Evolutionary conservation across 768 basidiomycete species (phyloP).

Genomic region (Pisolithus microcarpus): DNA sequence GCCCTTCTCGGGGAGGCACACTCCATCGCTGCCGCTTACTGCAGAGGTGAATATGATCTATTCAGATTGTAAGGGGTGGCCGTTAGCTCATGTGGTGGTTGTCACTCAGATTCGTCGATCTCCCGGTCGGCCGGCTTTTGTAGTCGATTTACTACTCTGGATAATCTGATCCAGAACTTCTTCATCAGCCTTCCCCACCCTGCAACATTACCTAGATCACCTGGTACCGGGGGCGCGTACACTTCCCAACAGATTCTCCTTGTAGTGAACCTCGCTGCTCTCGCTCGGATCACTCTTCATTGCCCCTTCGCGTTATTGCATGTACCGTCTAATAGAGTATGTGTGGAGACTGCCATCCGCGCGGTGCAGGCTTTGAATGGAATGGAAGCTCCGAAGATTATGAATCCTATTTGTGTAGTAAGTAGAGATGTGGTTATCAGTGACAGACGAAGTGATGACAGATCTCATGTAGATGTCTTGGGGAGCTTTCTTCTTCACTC

Average conservation of each 20-base stretch:
- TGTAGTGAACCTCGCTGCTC: slow-evolving; percentile 16
- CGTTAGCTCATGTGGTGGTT: not conserved
- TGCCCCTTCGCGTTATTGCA: slow-evolving; percentile 12
- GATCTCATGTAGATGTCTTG: slow-evolving; percentile 14
- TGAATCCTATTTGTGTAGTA: too few relatives aligned
- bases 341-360: slow-evolving; percentile 11
- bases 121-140: slow-evolving; percentile 38
- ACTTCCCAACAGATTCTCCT: slow-evolving; percentile 6
- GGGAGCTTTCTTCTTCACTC: slow-evolving; percentile 13
- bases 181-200: slow-evolving; percentile 11
- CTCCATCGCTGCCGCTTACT: slow-evolving; percentile 21
- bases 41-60: slow-evolving; percentile 18
- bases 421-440: too few relatives aligned
- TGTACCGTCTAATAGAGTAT: slow-evolving; percentile 9
- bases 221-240: not conserved
- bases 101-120: slow-evolving; percentile 31
- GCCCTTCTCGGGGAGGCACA: too few relatives aligned
- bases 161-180: slow-evolving; percentile 39
- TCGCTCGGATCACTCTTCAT: slow-evolving; percentile 21
- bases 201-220: not conserved
- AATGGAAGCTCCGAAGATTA: too few relatives aligned
- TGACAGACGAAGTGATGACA: not conserved
- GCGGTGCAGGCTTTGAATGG: too few relatives aligned
- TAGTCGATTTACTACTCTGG: slow-evolving; percentile 38
- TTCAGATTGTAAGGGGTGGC: not conserved